Percentiles rank a stretch among this genome's conserved stretches.
phyloP scores from a whole-genome alignment of 148 eudicot species.

The Silene conica region DNA sequence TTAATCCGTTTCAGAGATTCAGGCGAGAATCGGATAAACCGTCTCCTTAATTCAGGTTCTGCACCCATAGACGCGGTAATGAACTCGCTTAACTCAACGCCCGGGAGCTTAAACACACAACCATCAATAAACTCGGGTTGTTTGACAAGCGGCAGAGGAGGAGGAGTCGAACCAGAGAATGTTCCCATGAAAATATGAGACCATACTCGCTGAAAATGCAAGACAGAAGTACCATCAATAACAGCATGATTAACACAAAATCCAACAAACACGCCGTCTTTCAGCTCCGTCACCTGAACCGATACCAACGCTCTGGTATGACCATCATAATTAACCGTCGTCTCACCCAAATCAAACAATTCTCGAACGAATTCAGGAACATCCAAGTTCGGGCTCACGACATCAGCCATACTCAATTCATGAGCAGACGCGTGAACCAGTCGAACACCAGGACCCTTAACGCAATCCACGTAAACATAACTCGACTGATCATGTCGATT shows the following conservation, averaged over 20 bases:
- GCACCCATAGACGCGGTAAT: not conserved
- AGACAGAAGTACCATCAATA: not conserved
- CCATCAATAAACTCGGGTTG: not conserved
- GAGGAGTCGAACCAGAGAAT: not conserved
- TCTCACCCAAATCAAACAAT: slow-evolving; percentile 30
- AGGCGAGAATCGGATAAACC: slow-evolving; percentile 17
- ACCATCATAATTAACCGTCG: slow-evolving; percentile 36
- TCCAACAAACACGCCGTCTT: slow-evolving; percentile 4
- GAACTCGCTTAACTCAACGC: not conserved
- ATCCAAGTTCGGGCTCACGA: slow-evolving; percentile 12
- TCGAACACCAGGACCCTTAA: slow-evolving; percentile 36
- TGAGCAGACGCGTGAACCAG: slow-evolving; percentile 38
- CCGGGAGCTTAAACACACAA: not conserved
- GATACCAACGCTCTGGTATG: slow-evolving; percentile 18
- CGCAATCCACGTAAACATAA: slow-evolving; percentile 23
- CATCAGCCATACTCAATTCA: slow-evolving; percentile 16
- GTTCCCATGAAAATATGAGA: not conserved
- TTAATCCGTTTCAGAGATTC: slow-evolving; percentile 12
- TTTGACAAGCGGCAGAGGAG: not conserved
- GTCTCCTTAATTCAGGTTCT: not conserved
- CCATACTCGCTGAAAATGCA: not conserved
- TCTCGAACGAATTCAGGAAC: slow-evolving; percentile 26
- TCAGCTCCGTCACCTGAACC: slow-evolving; percentile 1
- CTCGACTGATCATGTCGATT: not conserved
- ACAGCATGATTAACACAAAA: not conserved